phyloP scores from a whole-genome alignment of 31 red algal genomes.

The Odonthalia washingtoniensis region DNA sequence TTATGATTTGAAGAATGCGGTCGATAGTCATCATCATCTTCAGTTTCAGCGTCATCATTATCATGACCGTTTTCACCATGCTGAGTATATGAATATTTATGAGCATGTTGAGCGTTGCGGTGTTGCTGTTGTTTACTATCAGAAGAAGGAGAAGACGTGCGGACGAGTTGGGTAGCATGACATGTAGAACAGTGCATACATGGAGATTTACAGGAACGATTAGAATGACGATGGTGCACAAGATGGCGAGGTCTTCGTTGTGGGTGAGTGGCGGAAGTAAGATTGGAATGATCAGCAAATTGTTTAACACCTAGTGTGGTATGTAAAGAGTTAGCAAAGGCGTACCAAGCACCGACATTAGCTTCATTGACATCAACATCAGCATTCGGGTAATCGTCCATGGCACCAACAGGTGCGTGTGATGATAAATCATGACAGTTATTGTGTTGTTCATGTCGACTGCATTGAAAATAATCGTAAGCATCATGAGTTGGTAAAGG shows the following conservation, averaged over 20 bases:
- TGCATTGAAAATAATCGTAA: constrained; percentile 45
- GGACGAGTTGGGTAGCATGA: not conserved
- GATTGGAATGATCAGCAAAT: constrained; percentile 1
- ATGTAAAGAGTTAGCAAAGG: constrained; percentile 48
- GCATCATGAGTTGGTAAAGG: not conserved
- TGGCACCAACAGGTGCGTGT: constrained; percentile 33
- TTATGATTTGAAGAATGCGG: too few species aligned
- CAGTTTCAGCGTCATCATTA: not conserved
- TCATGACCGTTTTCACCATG: too few species aligned
- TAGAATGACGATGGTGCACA: not conserved
- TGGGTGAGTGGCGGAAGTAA: not conserved
- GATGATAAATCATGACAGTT: constrained; percentile 21
- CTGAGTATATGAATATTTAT: not conserved
- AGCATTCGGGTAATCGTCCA: constrained; percentile 7
- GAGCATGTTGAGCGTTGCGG: not conserved
- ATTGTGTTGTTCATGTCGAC: not conserved
- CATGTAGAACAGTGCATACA: not conserved
- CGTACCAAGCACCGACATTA: constrained; percentile 50
- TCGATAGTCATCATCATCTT: not conserved
- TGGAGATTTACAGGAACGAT: not conserved
- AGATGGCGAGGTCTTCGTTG: constrained; percentile 5
- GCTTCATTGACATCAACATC: not conserved
- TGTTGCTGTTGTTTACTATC: not conserved
- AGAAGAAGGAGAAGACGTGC: not conserved
- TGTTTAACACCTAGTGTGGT: constrained; percentile 24